These are phyloP conservation scores for Calycina herbarum DNA, from an alignment of 2,329 filamentous ascomycete species.

Conservation along the genomic window DNA sequence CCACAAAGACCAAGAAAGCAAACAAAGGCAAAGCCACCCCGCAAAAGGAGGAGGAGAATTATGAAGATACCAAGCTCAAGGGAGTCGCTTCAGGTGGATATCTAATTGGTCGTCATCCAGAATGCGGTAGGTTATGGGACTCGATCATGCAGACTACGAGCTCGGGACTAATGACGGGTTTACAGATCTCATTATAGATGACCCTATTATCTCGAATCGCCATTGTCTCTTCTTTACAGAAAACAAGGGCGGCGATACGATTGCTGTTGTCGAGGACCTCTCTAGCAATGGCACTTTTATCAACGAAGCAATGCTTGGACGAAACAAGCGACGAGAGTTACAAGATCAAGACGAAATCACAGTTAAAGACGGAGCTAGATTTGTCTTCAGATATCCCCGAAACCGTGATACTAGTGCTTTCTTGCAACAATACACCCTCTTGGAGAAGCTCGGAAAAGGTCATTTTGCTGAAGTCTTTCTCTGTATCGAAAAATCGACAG, in stretches of 20 bases:
- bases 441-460: constrained; percentile 87
- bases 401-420: constrained; percentile 75
- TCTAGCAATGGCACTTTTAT: constrained; percentile 97
- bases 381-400: constrained; percentile 87
- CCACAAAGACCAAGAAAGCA: constrained; percentile 37
- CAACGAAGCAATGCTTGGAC: constrained; percentile 85
- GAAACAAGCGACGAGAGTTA: constrained; percentile 87
- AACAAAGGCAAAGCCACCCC: constrained; percentile 46
- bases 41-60: constrained; percentile 57
- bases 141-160: constrained; percentile 3
- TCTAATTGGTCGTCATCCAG: constrained; percentile 86
- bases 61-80: constrained; percentile 61
- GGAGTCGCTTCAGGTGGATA: constrained; percentile 76
- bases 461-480: constrained; percentile 94
- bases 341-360: constrained; percentile 89
- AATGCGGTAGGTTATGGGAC: constrained; percentile 70
- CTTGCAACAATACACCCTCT: constrained; percentile 79
- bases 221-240: constrained; percentile 70
- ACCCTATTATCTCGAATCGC: constrained; percentile 83
- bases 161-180: constrained; percentile 7
- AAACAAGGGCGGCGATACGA: constrained; percentile 57
- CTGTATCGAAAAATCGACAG: constrained; percentile 82
- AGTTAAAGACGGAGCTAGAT: constrained; percentile 80
- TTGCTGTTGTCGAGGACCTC: constrained; percentile 84
- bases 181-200: constrained; percentile 71